Evolutionary conservation across 2,329 filamentous ascomycete species (phyloP).

Genomic region (Penicillium brevicompactum): DNA sequence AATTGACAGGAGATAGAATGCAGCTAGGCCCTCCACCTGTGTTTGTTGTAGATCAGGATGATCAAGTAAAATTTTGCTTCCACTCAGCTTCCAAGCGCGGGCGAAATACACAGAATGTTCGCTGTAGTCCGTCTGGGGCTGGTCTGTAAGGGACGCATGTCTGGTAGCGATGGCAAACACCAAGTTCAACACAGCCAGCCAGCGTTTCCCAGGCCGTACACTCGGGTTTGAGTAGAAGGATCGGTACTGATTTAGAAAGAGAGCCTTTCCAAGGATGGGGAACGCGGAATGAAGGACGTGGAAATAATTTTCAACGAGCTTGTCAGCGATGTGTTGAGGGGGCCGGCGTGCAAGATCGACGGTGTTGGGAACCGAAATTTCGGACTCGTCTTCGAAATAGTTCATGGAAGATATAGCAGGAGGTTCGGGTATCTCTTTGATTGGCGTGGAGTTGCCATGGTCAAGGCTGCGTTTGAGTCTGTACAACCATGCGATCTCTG

Average conservation of each 20-base stretch:
- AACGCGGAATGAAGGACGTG: conserved; percentile 43
- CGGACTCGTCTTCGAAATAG: conserved; percentile 45
- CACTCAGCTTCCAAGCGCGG: conserved; percentile 43
- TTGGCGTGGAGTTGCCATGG: conserved; percentile 21
- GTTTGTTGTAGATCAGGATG: conserved; percentile 48
- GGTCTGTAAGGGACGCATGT: conserved; percentile 35
- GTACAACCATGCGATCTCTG: conserved; percentile 48
- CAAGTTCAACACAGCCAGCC: conserved; percentile 47
- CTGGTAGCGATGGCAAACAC: conserved; percentile 48
- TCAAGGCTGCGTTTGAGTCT: conserved; percentile 42
- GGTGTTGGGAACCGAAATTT: conserved; percentile 35
- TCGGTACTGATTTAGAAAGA: conserved; percentile 44
- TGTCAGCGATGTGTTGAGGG: conserved; percentile 39
- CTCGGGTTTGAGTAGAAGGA: conserved; percentile 36
- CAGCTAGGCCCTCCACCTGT: conserved; percentile 44
- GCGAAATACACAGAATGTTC: conserved; percentile 47
- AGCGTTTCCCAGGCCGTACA: conserved; percentile 40
- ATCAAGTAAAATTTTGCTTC: conserved; percentile 39
- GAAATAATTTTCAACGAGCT: conserved; percentile 44
- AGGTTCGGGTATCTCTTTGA: conserved; percentile 21
- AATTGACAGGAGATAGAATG: conserved; percentile 44
- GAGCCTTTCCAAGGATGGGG: conserved; percentile 43
- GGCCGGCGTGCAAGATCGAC: conserved; percentile 42
- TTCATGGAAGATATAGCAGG: conserved; percentile 37
- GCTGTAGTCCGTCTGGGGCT: conserved; percentile 28